Evolutionary conservation across 305 asterid species (phyloP), one percentile per base, ranked within the genome.

Genomic region (Solanum chacoense): DNA sequence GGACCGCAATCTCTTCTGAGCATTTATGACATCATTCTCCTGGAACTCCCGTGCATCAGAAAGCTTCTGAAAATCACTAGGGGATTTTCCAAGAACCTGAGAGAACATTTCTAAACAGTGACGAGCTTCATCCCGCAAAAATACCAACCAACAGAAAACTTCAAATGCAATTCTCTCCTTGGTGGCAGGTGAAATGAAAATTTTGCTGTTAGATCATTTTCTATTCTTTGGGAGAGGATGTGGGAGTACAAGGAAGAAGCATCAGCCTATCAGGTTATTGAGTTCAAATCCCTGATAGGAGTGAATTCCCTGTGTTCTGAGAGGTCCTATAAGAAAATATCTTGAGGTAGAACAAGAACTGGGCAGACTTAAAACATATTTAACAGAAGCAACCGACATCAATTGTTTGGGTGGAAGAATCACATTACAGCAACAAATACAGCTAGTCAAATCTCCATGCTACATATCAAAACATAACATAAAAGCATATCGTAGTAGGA

Each of bases 21-120:
- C 93, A 87, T 90, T 92, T 93, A 93, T 93, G 93, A 94, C 35
- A 84, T 95, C 97, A 75, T 94, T 96, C 94, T 97, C 98, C 89
- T 93, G 97, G 91, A 96, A 94, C 91, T 97, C 99, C 90, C 90
- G 89, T 45, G 92, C 97, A 94, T 96, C 99, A 24, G 96, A 94
- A 86, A 97, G 94, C 88, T 90, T 75, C 88, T 89, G 94, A 85
- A 91, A 87, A 75, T 92, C 94, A 71, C 81, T 88, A 45, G 80
- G 83, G 18, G 94, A 91, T 86, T 91, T 89, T 87, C 84, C 93
- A 90, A 74, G 89, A 87, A 88, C 95, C 99, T 97, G 91, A 75
- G 75, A 88, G 89, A 81, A 45, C 29, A 31, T 31, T 84, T 84
- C 42, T 29, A 29, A 55, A 50, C 40, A 84, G 74, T 12, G 29